Conservation (phyloP, 2,329 filamentous ascomycete species). For the Aspergillus costaricaensis region DNA sequence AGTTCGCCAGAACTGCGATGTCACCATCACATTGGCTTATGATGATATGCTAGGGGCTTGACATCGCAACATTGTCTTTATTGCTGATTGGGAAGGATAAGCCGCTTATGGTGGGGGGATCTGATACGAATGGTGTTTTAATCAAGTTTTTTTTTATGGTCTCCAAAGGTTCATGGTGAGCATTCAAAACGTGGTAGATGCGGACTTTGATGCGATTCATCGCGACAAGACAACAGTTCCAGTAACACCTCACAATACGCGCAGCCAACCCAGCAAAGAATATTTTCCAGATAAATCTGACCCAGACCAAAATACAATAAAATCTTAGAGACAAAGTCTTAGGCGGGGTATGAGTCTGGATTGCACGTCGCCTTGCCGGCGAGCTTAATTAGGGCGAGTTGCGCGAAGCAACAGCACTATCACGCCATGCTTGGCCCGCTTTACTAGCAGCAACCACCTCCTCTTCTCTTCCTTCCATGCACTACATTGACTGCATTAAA, state of each 20-base stretch:
- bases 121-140: not conserved
- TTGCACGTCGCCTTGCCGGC: not conserved
- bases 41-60: conserved; percentile 21
- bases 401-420: conserved; percentile 20
- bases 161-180: not conserved
- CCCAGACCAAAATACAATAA: not conserved
- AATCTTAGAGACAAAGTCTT: not conserved
- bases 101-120: not conserved
- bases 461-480: not conserved
- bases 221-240: no score
- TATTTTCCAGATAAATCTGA: no score
- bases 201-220: no score
- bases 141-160: not conserved
- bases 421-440: conserved; percentile 30
- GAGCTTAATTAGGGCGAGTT: conserved; percentile 8
- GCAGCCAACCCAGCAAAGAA: no score
- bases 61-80: conserved; percentile 15
- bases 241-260: no score
- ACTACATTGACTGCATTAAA: not conserved
- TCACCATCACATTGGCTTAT: conserved; percentile 21
- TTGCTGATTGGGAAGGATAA: conserved; percentile 9
- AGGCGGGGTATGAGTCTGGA: not conserved
- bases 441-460: not conserved
- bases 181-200: not conserved
- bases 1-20: not conserved